Evolutionary conservation across 2,329 filamentous ascomycete species (phyloP), one percentile per base, ranked within the genome.

Genomic region (Diaporthe helianthi): DNA sequence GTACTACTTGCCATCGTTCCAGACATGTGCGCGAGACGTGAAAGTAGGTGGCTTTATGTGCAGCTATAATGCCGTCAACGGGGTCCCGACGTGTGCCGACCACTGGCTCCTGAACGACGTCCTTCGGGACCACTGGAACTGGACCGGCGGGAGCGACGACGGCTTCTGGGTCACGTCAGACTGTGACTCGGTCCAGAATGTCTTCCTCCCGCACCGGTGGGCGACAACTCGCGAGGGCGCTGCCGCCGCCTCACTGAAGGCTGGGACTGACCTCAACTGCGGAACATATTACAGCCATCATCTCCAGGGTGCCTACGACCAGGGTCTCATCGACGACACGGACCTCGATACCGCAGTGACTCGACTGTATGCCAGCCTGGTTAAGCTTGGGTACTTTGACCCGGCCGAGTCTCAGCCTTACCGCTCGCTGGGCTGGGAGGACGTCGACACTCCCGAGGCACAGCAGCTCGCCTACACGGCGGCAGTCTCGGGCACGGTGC

Each of bases 1-100:
- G 74, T 92, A 91, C 77, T 92, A 90, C 74, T 82, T 90, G 53
- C 87, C 87, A 0, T 84, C 89, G 0, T 92, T 92, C 79, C 82
- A 90, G 74, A 83, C 84, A 75, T 91, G 90, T 76, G 87, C 84
- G 55, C 82, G 85, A 6, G 86, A 89, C 75, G 83, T 85, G 6
- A 82, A 83, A 58, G 85, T 86, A 2, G 82, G 83, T 9, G 89
- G 87, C 47, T 81, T 89, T 72, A 89, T 89, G 87, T 89, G 87
- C 73, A 84, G 83, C 0, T 89, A 89, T 76, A 89, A 92, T 71
- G 81, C 87, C 0, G 83, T 92, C 46, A 91, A 92, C 67, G 90
- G 90, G 0, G 83, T 89, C 0, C 90, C 90, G 0, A 84, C 87
- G 5, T 92, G 89, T 72, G 87, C 88, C 0, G 86, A 88, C 70